Evolutionary conservation across 352 stramenopile species (phyloP), one percentile per base, ranked within the genome.

Genomic region (Phytophthora citricola): DNA sequence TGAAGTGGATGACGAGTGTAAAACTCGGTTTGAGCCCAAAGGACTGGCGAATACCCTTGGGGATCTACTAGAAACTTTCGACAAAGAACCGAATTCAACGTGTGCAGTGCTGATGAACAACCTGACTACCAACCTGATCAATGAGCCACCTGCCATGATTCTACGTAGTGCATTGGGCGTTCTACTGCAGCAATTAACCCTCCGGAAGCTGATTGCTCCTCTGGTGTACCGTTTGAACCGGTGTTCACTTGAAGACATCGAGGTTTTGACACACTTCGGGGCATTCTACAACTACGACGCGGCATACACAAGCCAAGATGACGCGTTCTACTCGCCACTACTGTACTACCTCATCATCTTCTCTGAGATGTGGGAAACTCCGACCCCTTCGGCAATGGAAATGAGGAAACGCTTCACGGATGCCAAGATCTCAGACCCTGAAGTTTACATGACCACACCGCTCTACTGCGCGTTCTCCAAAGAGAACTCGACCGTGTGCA

Each of bases 401-500:
- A 59, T 84, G 47, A 31, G 44, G 7, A 15, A 38, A n/a, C 46
- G 65, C 0, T 84, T 77, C 40, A 69, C 50, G 3, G 44, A 61
- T 31, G 46, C 64, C 4, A 57, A 11, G 4, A 69, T 78, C 6
- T 61, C 46, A 3, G 71, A 59, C 39, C 50, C 56, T 41, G 69
- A 65, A 31, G 59, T 60, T 8, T 65, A 66, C 32, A 45, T 36
- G 12, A 31, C 58, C 11, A 69, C 78, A 5, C 58, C 69, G 6
- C 55, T 66, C 9, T 91, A 87, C 62, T 90, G 80, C 40, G 69
- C 71, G n/a, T 87, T 85, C 49, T 71, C 71, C 3, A 79, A 84
- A 54, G 73, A 85, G 4, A 59, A 69, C 1, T 80, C 69, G 17
- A 24, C 51, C 5, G 50, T 69, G 4, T 87, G 72, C 40, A 45